These are phyloP conservation scores for Aureobasidium musti DNA, from an alignment of 2,329 filamentous ascomycete genomes.

Conservation along the genomic window DNA sequence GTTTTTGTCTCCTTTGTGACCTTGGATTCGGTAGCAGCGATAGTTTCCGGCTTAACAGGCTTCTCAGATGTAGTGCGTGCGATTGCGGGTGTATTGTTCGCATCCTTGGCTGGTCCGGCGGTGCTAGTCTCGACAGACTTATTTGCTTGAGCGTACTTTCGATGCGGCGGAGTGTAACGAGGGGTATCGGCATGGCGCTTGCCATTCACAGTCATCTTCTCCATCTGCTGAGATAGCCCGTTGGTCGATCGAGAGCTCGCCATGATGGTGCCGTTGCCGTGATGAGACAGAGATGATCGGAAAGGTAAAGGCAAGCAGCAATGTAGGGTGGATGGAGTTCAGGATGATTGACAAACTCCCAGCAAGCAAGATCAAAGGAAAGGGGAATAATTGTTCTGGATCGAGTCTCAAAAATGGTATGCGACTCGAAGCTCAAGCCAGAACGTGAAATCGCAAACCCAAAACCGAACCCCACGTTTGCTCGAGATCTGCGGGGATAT, in stretches of 20 bases:
- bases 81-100: not conserved
- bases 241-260: not conserved
- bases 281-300: not conserved
- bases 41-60: too few relatives aligned
- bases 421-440: constrained; percentile 1
- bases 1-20: not conserved
- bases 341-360: not conserved
- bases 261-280: not conserved
- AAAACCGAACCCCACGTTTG: constrained; percentile 19
- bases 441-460: constrained; percentile 6
- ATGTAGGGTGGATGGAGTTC: not conserved
- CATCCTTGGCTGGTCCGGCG: not conserved
- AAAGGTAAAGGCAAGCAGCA: not conserved
- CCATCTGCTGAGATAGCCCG: constrained; percentile 1
- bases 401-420: constrained; percentile 2
- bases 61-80: not conserved
- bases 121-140: not conserved
- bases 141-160: constrained; percentile 13
- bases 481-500: not conserved
- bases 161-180: constrained; percentile 7
- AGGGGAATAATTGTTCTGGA: not conserved
- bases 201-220: not conserved
- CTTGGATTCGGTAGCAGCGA: not conserved
- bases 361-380: not conserved
- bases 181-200: not conserved